Base-by-base conservation (phyloP, 2,329 filamentous ascomycete genomes). In the Xylariomycetidae sp. region DNA sequence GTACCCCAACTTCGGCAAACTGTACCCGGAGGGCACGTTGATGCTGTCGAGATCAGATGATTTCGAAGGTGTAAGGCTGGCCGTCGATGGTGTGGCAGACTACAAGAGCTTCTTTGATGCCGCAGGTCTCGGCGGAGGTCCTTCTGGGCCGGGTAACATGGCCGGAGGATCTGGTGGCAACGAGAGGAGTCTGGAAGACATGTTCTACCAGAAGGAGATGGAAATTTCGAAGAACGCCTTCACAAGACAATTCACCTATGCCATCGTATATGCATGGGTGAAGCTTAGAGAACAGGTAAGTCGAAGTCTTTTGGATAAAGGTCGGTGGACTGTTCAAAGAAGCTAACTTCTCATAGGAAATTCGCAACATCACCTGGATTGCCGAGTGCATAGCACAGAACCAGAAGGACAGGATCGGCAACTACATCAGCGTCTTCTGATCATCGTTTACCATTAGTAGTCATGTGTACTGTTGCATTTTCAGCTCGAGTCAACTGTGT, bases 161-260 rank as follows among this genome's bases (percentile, higher is more conserved):
- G 78, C 79, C 16, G 84, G 86, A 40, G 88, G 88, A 22, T 71
- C 77, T n/a, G 80, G 82, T 16, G 72, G 78, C 12, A 88, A 95
- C 48, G 84, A 86, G 30, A 88, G 86, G 67, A 96, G 89, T 52
- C 64, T 98, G 51, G 92, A 98, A 59, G 92, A 98, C 57, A 73
- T 98, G 69, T 98, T 98, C 66, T 98, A 98, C 61, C 88, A 96
- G 63, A 97, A 95, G 68, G 92, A 98, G 67, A 97, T 97, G 92
- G 89, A 98, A 61, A 84, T 97, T 44, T 90, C 86, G 36, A 98
- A 98, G 73, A 68, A 83, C 40, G 88, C 89, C 7, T 98, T 98
- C 58, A 98, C 92, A 5, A 78, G 88, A 49, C 92, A 98, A 61
- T 98, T 98, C 61, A 94, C 88, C 11, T 88, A 87, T 51, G 85